Conservation (phyloP, 805 yeast genomes). For the Wickerhamiella qilinensis region DNA sequence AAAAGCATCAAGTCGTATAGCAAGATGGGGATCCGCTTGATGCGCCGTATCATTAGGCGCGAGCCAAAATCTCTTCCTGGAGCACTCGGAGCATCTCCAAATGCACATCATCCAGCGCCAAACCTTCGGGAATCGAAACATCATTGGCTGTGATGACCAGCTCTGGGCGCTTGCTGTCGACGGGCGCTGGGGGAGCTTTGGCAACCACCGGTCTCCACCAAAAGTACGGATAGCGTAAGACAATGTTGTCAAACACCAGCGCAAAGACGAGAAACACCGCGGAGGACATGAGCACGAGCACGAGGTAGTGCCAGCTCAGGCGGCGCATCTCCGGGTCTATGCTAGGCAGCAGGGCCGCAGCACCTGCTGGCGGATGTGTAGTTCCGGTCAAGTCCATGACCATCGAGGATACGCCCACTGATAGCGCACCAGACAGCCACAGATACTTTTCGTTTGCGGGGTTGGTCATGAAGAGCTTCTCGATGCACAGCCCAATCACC, state of each 20-base stretch:
- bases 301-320: conserved; percentile 54
- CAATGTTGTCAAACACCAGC: conserved; percentile 35
- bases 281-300: conserved; percentile 35
- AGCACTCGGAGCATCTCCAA: background rate
- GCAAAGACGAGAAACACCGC: conserved; percentile 35
- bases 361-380: conserved; percentile 62
- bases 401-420: conserved; percentile 39
- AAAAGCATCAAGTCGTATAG: too few species aligned
- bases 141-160: background rate
- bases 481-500: conserved; percentile 36
- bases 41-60: too few species aligned
- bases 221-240: conserved; percentile 36
- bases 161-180: too few species aligned
- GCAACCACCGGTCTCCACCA: too few species aligned
- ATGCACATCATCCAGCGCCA: background rate
- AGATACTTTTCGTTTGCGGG: conserved; percentile 29
- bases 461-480: conserved; percentile 34
- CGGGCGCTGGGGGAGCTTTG: too few species aligned
- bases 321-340: conserved; percentile 29
- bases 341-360: conserved; percentile 44
- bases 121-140: background rate
- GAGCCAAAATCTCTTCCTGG: too few species aligned
- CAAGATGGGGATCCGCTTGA: too few species aligned
- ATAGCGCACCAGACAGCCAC: conserved; percentile 43
- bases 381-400: conserved; percentile 37